Conservation (phyloP, 768 basidiomycete species). For the Lyophyllum atratum region DNA sequence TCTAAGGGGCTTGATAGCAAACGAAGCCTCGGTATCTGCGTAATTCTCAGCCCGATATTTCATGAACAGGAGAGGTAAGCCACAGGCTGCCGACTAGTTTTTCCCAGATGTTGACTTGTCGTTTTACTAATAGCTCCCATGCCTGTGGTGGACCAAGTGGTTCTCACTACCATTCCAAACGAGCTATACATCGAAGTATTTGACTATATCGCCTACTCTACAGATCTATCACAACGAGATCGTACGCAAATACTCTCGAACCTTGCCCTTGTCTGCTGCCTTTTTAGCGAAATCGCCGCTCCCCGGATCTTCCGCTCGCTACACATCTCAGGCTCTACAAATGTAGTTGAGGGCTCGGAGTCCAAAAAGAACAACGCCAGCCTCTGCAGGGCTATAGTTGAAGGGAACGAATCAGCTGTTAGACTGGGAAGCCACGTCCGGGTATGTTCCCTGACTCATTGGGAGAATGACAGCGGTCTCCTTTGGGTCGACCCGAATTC, state of each 20-base stretch:
- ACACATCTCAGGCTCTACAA: constrained; percentile 16
- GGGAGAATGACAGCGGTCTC: background rate
- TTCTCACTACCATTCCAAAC: constrained; percentile 36
- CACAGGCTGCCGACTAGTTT: too few species aligned
- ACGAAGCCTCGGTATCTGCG: too few species aligned
- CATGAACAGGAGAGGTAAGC: too few species aligned
- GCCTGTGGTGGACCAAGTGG: background rate
- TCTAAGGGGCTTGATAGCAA: too few species aligned
- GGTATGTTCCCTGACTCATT: constrained; percentile 19
- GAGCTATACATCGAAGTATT: constrained; percentile 47
- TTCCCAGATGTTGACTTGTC: too few species aligned
- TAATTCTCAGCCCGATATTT: too few species aligned
- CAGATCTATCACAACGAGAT: constrained; percentile 16
- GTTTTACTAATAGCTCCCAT: too few species aligned
- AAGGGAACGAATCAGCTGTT: constrained; percentile 25
- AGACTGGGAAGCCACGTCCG: constrained; percentile 31
- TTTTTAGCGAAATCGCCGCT: constrained; percentile 38
- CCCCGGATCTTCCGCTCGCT: constrained; percentile 42
- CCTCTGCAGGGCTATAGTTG: constrained; percentile 30
- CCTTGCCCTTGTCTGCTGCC: constrained; percentile 43
- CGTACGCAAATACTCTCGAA: constrained; percentile 21
- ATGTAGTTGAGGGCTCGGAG: background rate
- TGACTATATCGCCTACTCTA: constrained; percentile 25
- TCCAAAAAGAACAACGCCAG: constrained; percentile 9
- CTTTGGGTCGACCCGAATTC: constrained; percentile 1